Evolutionary conservation across 208 protist species (phyloP).

Genomic region (Trypanosoma brucei): DNA sequence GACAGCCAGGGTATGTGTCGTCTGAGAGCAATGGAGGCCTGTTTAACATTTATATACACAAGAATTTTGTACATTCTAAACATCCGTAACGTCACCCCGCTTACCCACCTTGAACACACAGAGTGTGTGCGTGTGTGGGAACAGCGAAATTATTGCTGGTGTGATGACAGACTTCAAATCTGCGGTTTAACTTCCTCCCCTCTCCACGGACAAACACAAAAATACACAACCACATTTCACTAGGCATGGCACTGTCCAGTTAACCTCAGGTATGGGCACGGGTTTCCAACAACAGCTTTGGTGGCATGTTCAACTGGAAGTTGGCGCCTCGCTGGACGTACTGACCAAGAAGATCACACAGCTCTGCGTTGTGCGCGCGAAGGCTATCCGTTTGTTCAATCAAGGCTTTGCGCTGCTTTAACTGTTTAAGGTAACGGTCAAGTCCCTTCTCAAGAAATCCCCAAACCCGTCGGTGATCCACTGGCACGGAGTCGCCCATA

Average conservation of each 20-base stretch:
- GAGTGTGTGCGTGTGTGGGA: no score
- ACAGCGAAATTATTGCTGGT: no score
- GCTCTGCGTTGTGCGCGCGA: conserved; percentile 90
- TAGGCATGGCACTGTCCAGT: background rate
- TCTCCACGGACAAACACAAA: background rate
- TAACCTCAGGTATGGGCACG: background rate
- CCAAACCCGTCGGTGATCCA: conserved; percentile 84
- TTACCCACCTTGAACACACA: no score
- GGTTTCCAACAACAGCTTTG: conserved; percentile 43
- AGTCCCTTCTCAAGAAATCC: conserved; percentile 83
- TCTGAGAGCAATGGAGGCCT: no score
- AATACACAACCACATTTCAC: background rate
- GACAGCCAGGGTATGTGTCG: no score
- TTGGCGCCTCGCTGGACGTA: conserved; percentile 92
- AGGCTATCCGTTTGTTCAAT: conserved; percentile 87
- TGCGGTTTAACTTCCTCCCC: no score
- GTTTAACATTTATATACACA: no score
- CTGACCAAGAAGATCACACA: conserved; percentile 84
- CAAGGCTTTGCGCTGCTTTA: conserved; percentile 81
- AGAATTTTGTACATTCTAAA: no score
- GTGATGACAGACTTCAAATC: no score
- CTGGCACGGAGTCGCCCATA: conserved; percentile 73
- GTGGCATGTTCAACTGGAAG: conserved; percentile 86
- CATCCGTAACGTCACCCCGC: no score
- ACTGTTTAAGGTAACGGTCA: conserved; percentile 85